Evolutionary conservation across 2,329 filamentous ascomycete genomes (phyloP), one percentile per base, ranked within the genome.

Genomic region (Trichoderma oligosporum): DNA sequence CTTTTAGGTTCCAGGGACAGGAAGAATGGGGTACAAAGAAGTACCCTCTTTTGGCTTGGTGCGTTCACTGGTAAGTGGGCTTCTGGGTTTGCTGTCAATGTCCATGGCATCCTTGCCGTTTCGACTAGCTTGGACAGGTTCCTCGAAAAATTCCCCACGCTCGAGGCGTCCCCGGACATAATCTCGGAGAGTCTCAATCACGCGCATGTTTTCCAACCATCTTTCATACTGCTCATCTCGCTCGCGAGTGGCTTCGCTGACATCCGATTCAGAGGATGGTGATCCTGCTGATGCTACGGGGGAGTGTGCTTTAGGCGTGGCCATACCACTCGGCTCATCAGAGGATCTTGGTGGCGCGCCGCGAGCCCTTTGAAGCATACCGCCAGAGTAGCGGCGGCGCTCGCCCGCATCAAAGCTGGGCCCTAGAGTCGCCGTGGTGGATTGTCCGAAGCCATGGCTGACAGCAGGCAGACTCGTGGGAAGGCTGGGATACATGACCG

Each of bases 401-500:
- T 83, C 82, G 62, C 83, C 82, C 61, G 74, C 76, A 58, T 85
- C 83, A 61, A 86, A 87, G 66, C 75, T 85, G 12, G 84, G 81
- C 1, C 87, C 89, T 14, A 93, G 81, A 20, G 86, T 87, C 12
- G 88, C 85, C 2, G 88, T 85, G 35, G 85, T 83, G 3, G 84
- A 82, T 62, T 87, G 85, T 27, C 85, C 80, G 66, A 87, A 89
- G 69, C 87, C 86, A 42, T 85, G 81, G 58, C 82, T 85, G 51
- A 89, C 85, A 44, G 88, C 82, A 42, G 80, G 88, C 9, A 74
- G 67, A 61, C 70, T 73, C 16, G 72, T 72, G 2, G 73, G 73
- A 29, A 94, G 81, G 62, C 78, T 89, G 16, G 89, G 89, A 71
- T 94, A 94, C 74, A 89, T 82, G 66, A 83, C 82, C 42, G 81